Base-by-base conservation (phyloP, 1,284 basidiomycete species). In the Waitea zeae region DNA sequence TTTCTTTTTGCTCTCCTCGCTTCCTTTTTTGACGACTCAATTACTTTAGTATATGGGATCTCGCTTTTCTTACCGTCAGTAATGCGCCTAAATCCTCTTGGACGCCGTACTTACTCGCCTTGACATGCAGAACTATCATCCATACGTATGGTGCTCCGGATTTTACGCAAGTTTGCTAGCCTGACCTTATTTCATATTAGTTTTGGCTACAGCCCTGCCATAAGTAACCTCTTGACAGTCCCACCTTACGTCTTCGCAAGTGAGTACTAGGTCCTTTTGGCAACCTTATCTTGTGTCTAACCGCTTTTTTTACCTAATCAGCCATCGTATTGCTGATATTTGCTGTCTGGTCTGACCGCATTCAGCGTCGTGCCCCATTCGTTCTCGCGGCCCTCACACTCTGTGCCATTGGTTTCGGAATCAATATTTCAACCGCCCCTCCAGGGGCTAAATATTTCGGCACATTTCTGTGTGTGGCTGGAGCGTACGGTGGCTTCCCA, bases 191-290 rank as follows among this genome's bases (percentile, higher is more conserved):
- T 37, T 26, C 39, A 30, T 13, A 38, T 12, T 38, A 70, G 66
- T 19, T 78, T 77, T 38, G 74, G 71, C 5, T 66, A 66, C 45
- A 51, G 56, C 7, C 54, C 67, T 3, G 54, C 71, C 0, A 58
- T 75, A 40, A 71, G 65, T 38, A 72, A 81, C 43, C 57, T 82
- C 1, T 58, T 81, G 18, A 78, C 76, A 0, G 66, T 80, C 0
- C 79, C 79, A 0, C 70, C 75, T 12, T 81, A 81, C 45, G 49
- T 73, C 19, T 56, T 67, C 36, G 70, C 71, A 0, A 67, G 72
- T 73, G 44, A 40, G 67, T 51, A 29, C 15, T n/a, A n/a, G n/a
- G n/a, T n/a, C n/a, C n/a, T n/a, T n/a, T n/a, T n/a, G n/a, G n/a
- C 22, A n/a, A 26, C 22, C 22, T 26, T 7, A 7, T 26, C n/a